These are phyloP conservation scores for Ascochyta clinopodiicola DNA, from an alignment of 2,329 filamentous ascomycete species.

Conservation along the genomic window DNA sequence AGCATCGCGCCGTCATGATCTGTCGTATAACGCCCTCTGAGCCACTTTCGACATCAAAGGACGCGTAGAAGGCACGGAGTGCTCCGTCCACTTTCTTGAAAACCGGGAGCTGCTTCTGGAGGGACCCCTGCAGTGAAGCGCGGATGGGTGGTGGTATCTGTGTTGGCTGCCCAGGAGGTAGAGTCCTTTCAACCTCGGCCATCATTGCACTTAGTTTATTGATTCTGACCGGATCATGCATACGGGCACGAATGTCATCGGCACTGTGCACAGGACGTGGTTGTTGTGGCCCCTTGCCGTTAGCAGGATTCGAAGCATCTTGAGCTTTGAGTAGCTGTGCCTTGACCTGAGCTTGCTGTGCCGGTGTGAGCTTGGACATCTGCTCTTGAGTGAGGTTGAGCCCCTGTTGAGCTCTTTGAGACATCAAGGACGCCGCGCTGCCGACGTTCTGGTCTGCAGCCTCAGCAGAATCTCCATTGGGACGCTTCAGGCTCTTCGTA, in stretches of 20 bases:
- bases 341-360: slow-evolving; percentile 42
- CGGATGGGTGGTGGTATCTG: slow-evolving; percentile 32
- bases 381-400: slow-evolving; percentile 43
- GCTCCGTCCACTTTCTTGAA: slow-evolving; percentile 42
- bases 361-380: slow-evolving; percentile 41
- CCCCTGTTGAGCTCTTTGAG: slow-evolving; percentile 41
- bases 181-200: slow-evolving; percentile 36
- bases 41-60: slow-evolving; percentile 30
- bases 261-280: slow-evolving; percentile 25
- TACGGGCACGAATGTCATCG: slow-evolving; percentile 35
- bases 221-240: slow-evolving; percentile 36
- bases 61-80: slow-evolving; percentile 39
- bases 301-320: slow-evolving; percentile 36
- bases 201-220: slow-evolving; percentile 37
- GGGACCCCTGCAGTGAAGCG: slow-evolving; percentile 32
- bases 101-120: slow-evolving; percentile 34
- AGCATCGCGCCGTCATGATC: slow-evolving; percentile 33
- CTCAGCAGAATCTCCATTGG: slow-evolving; percentile 53
- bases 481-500: slow-evolving; percentile 41
- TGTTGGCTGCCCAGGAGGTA: slow-evolving; percentile 31
- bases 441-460: slow-evolving; percentile 31
- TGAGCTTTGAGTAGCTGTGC: slow-evolving; percentile 45
- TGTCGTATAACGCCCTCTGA: slow-evolving; percentile 36
- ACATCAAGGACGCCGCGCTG: slow-evolving; percentile 41
- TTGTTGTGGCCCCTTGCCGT: slow-evolving; percentile 38